Conservation (phyloP, 202 grass and related monocot species). For the Cymbopogon flexuosus region DNA sequence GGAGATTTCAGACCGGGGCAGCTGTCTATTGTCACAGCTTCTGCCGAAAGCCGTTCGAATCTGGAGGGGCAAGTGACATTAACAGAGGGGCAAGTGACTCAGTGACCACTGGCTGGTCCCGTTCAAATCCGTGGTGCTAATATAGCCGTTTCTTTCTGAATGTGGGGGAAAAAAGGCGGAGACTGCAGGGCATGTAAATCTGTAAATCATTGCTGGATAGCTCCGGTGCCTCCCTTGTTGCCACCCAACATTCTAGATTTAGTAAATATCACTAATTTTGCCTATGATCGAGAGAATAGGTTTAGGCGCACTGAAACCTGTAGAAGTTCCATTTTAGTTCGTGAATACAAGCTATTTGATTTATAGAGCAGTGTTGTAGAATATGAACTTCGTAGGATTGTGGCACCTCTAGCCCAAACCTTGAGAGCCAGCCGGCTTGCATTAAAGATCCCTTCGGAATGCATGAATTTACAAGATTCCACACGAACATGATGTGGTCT, state of each 20-base stretch:
- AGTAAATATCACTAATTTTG: slow-evolving; percentile 43
- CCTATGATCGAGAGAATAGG: slow-evolving; percentile 4
- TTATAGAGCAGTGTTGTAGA: slow-evolving; percentile 16
- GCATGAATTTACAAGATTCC: background rate
- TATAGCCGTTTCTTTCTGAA: background rate
- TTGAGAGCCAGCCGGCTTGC: background rate
- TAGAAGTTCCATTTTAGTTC: background rate
- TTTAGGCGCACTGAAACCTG: slow-evolving; percentile 23
- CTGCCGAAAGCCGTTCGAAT: no score
- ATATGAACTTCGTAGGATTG: background rate
- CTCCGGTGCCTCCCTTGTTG: slow-evolving; percentile 25
- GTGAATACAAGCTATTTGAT: slow-evolving; percentile 9
- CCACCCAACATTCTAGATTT: slow-evolving; percentile 31
- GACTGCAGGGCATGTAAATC: slow-evolving; percentile 35
- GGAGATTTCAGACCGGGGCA: slow-evolving; percentile 27
- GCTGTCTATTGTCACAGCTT: background rate
- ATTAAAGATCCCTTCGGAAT: background rate
- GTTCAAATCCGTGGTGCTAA: background rate
- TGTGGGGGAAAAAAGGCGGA: background rate
- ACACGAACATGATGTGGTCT: background rate
- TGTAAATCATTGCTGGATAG: slow-evolving; percentile 38
- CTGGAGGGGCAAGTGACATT: slow-evolving; percentile 29
- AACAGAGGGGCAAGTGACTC: slow-evolving; percentile 18
- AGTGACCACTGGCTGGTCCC: background rate
- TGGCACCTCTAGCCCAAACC: background rate